These are phyloP conservation scores for Pelargonium nanum DNA, from an alignment of 345 rosid genomes.

Conservation along the genomic window DNA sequence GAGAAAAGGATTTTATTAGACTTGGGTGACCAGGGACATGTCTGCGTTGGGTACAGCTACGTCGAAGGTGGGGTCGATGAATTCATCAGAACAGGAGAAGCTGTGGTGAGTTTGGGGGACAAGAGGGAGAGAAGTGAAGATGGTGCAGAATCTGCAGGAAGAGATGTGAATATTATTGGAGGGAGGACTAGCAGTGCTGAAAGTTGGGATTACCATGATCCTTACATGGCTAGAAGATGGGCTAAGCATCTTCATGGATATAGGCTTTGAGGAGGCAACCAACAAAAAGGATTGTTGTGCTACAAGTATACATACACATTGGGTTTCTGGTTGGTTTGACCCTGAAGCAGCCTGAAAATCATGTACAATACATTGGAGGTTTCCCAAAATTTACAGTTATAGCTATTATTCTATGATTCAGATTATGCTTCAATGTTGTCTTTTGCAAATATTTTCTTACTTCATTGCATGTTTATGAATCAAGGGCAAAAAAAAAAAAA, in stretches of 20 bases:
- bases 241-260: conserved; percentile 73
- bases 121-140: conserved; percentile 26
- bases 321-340: conserved; percentile 6
- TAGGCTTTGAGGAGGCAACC: conserved; percentile 30
- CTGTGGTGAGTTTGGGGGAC: conserved; percentile 31
- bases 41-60: conserved; percentile 55
- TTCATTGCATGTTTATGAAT: too few relatives aligned
- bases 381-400: conserved; percentile 2
- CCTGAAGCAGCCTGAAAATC: conserved; percentile 3
- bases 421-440: background rate
- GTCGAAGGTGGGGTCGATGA: conserved; percentile 48
- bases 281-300: background rate
- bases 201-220: conserved; percentile 65
- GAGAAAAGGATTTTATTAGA: conserved; percentile 53
- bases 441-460: too few relatives aligned
- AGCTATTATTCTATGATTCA: conserved; percentile 2
- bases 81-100: conserved; percentile 50
- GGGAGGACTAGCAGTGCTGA: conserved; percentile 50
- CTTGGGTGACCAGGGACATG: conserved; percentile 33
- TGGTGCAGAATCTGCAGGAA: conserved; percentile 18
- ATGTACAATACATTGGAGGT: background rate
- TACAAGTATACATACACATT: background rate
- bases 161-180: conserved; percentile 23
- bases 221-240: conserved; percentile 80
- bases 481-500: too few relatives aligned